A percentile compares a stretch with the other conserved stretches of the same genome.
phyloP scores from a whole-genome alignment of 768 basidiomycete genomes.

The Filobasidium floriforme region DNA sequence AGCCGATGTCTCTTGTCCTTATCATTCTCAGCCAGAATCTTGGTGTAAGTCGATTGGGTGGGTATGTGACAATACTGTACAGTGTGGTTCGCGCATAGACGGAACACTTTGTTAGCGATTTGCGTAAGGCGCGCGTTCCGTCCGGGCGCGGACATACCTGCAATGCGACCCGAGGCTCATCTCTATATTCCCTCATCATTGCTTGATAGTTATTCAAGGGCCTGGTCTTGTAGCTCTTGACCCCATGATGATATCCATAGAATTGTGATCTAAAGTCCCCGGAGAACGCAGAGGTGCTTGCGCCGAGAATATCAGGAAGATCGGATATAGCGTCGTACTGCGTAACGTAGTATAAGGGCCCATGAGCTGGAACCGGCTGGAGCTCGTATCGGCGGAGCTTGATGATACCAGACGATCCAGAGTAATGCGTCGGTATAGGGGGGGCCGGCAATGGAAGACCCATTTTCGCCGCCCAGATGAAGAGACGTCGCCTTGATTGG shows the following conservation, averaged over 20 bases:
- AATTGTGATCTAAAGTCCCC: not conserved
- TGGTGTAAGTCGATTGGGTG: not conserved
- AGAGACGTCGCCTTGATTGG: not conserved
- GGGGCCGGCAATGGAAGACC: not conserved
- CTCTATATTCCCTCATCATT: not conserved
- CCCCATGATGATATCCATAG: not conserved
- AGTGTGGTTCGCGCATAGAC: too few relatives aligned
- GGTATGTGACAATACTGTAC: conserved; percentile 5
- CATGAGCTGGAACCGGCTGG: not conserved
- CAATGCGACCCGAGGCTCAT: not conserved
- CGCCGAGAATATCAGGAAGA: not conserved
- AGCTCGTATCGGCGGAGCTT: not conserved
- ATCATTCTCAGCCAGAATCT: not conserved
- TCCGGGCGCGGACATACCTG: too few relatives aligned
- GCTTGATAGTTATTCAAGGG: conserved; percentile 1
- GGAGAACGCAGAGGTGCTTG: not conserved
- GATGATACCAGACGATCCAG: not conserved
- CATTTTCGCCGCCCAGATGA: not conserved
- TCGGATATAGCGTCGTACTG: not conserved
- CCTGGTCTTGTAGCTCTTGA: not conserved
- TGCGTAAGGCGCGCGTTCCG: too few relatives aligned
- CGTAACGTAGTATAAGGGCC: not conserved
- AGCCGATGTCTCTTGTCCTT: not conserved
- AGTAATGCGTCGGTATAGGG: not conserved
- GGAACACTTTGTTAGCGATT: too few relatives aligned